These are phyloP conservation scores for Phytophthora chlamydospora DNA, from an alignment of 352 stramenopile genomes.

Conservation along the genomic window DNA sequence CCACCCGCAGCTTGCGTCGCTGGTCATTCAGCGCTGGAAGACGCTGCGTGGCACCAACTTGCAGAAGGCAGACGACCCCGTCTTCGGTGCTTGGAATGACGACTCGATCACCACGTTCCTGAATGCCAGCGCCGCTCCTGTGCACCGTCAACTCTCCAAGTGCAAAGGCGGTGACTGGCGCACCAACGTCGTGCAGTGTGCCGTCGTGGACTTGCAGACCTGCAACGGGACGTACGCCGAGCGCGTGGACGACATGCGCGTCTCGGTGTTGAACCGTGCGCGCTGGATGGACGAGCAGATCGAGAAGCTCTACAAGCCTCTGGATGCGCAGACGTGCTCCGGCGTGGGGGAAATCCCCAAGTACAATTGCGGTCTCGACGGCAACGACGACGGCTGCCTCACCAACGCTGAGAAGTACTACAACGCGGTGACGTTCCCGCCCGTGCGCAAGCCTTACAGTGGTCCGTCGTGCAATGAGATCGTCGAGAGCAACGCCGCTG, in stretches of 20 bases:
- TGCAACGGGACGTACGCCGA: slow-evolving; percentile 71
- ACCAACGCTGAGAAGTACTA: slow-evolving; percentile 66
- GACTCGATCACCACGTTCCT: slow-evolving; percentile 56
- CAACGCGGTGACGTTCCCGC: slow-evolving; percentile 56
- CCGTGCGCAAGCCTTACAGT: slow-evolving; percentile 56
- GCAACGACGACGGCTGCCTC: slow-evolving; percentile 67
- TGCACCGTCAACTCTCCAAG: slow-evolving; percentile 60
- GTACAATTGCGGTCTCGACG: slow-evolving; percentile 71
- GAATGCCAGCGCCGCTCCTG: slow-evolving; percentile 47
- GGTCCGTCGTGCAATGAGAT: slow-evolving; percentile 47
- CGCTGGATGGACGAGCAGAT: slow-evolving; percentile 82
- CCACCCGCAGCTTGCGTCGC: slow-evolving; percentile 75
- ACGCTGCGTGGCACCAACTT: slow-evolving; percentile 45
- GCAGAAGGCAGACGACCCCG: slow-evolving; percentile 13
- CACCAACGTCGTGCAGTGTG: slow-evolving; percentile 59
- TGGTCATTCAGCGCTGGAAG: slow-evolving; percentile 82
- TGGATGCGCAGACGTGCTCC: slow-evolving; percentile 61
- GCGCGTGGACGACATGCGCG: slow-evolving; percentile 50
- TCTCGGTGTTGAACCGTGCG: slow-evolving; percentile 51
- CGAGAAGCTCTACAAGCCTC: slow-evolving; percentile 65
- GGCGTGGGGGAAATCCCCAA: slow-evolving; percentile 67
- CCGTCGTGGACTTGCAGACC: slow-evolving; percentile 52
- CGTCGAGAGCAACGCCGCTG: slow-evolving; percentile 7
- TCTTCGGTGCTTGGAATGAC: slow-evolving; percentile 59
- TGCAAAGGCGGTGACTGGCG: slow-evolving; percentile 58